Base-by-base conservation (phyloP, 202 grass and related monocot genomes). In the Dendrocalamus latiflorus region DNA sequence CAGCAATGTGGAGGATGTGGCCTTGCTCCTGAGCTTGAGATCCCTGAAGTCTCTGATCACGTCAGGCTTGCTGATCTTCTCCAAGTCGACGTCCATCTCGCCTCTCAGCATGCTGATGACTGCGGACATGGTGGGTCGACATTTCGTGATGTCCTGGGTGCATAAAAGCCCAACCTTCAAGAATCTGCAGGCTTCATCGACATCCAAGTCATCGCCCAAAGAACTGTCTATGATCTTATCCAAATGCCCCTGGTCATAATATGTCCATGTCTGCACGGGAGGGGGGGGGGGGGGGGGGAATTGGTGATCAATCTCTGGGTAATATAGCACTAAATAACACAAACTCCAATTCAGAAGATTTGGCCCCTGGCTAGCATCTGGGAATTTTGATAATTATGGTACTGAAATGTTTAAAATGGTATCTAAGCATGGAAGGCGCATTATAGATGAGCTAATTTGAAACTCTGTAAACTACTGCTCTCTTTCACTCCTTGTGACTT, bases 91-190 rank as follows among this genome's bases (percentile, higher is more conserved):
- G 34, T 91, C 86, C 33, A 26, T 44, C 66, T 90, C 89, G 8
- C 95, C 95, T 15, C 22, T 82, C 80, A 98, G 72, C 95, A 94
- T 93, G 20, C 69, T 44, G 1, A 91, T 5, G 38, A 87, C 89
- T 3, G 48, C 42, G 6, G 86, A 74, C 90, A 98, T 98, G 57
- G 69, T 45, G 7, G 95, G 95, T 33, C 95, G 89, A 18, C 82
- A 78, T 25, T 91, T 98, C 2, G 83, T 90, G 16, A 74, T 34
- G 48, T 91, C 71, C 88, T 98, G 91, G 1, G 95, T 91, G 73
- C 95, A 98, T 16, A 98, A 78, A 14, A 98, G 89, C 38, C 90
- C 95, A 18, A 98, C 39, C 33, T 88, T 90, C 81, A 98, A 80
- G 68, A 94, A 94, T 10, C 56, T 87, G 75, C 88, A 94, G n/a